Percentiles rank a stretch among this genome's conserved stretches.
These are phyloP conservation scores for Phytophthora palmivora DNA, from an alignment of 352 stramenopile genomes.

Conservation along the genomic window DNA sequence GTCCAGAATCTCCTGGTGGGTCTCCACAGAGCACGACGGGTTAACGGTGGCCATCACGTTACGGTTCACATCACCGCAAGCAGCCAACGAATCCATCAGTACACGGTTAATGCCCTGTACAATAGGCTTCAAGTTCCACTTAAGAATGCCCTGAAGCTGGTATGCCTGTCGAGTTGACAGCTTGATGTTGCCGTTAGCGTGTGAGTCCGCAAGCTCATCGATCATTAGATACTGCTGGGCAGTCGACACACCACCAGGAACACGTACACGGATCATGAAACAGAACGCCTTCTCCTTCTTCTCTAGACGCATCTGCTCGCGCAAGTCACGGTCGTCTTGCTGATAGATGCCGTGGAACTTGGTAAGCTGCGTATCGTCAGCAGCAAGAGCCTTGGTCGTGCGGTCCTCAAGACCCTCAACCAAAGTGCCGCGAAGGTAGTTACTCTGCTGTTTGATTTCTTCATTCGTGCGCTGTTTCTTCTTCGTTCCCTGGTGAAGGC, in stretches of 20 bases:
- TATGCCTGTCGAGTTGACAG: constrained; percentile 97
- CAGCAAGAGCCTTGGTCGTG: constrained; percentile 71
- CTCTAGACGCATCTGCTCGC: constrained; percentile 76
- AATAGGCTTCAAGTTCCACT: constrained; percentile 96
- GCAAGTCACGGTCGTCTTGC: constrained; percentile 95
- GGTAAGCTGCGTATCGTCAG: constrained; percentile 82
- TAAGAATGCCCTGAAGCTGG: constrained; percentile 97
- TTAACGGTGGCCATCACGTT: constrained; percentile 97
- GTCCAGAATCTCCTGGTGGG: constrained; percentile 87
- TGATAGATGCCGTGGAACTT: constrained; percentile 99
- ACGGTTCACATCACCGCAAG: constrained; percentile 96
- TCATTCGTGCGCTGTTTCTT: constrained; percentile 85
- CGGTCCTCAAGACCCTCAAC: constrained; percentile 70
- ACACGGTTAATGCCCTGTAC: constrained; percentile 93
- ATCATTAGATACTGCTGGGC: constrained; percentile 94
- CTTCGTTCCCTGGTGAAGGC: constrained; percentile 48
- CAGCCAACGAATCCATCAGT: constrained; percentile 95
- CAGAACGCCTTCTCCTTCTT: constrained; percentile 94
- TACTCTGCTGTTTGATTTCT: constrained; percentile 85
- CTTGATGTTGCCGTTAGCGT: constrained; percentile 96
- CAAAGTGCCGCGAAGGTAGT: constrained; percentile 79
- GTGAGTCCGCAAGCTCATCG: constrained; percentile 92
- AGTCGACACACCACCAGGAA: constrained; percentile 94
- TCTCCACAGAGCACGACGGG: constrained; percentile 86
- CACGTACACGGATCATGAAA: constrained; percentile 98